These are phyloP conservation scores for Beta corolliflora DNA, from an alignment of 179 eudicot genomes.

Conservation along the genomic window DNA sequence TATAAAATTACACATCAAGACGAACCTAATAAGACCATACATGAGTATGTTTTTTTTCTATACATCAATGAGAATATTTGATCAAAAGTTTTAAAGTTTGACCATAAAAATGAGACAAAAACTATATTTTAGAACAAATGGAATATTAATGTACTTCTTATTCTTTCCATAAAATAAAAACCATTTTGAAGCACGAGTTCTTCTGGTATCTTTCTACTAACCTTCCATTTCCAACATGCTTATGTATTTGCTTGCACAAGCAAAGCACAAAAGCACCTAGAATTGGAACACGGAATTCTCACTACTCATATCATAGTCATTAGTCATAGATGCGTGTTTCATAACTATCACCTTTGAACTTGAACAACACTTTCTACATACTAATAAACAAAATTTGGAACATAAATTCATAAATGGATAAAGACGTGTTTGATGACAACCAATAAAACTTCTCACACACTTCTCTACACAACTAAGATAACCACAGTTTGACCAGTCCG, in stretches of 20 bases:
- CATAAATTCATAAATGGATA: neutral
- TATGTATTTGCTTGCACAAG: constrained; percentile 14
- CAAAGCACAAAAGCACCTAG: constrained; percentile 9
- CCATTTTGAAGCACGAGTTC: neutral
- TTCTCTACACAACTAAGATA: constrained; percentile 16
- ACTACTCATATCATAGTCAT: neutral
- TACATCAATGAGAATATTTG: too few relatives aligned
- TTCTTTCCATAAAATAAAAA: neutral
- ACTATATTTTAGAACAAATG: too few relatives aligned
- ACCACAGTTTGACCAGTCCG: constrained; percentile 15
- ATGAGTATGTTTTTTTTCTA: too few relatives aligned
- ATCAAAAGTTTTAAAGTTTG: too few relatives aligned
- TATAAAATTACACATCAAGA: too few relatives aligned
- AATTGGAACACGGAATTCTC: constrained; percentile 4
- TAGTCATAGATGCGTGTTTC: constrained; percentile 18
- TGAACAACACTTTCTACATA: neutral
- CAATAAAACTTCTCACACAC: constrained; percentile 5
- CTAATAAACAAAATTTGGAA: too few relatives aligned
- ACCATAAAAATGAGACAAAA: too few relatives aligned
- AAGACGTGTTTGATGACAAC: constrained; percentile 23
- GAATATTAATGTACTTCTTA: too few relatives aligned
- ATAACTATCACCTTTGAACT: neutral
- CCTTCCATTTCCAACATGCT: constrained; percentile 3
- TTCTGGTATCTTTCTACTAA: neutral
- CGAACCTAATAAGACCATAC: too few relatives aligned